Evolutionary conservation across 225 moss, liverwort and hornwort species (phyloP).

Genomic region (Asterella californica): DNA sequence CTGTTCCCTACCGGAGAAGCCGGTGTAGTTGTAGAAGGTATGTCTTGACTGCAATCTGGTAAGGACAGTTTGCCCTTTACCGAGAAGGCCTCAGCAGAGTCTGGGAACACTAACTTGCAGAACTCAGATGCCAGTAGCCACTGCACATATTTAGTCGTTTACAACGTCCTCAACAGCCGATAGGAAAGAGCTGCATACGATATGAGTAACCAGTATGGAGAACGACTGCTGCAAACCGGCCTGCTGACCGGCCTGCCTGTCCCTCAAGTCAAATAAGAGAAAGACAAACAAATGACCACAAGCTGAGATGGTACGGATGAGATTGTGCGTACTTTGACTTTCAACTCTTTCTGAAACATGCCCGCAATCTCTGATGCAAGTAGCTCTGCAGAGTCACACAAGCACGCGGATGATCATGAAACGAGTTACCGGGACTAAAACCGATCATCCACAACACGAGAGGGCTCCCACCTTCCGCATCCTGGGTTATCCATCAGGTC

Average conservation of each 20-base stretch:
- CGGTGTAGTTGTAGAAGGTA: not conserved
- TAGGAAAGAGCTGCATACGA: not conserved
- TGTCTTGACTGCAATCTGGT: not conserved
- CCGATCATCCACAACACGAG: not conserved
- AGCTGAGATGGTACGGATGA: not conserved
- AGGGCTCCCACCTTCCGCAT: not conserved
- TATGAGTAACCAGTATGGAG: not conserved
- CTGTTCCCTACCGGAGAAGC: not conserved
- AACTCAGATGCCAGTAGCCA: constrained; percentile 78
- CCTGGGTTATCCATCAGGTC: not conserved
- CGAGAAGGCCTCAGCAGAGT: constrained; percentile 26
- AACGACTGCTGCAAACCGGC: not conserved
- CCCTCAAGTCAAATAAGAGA: not conserved
- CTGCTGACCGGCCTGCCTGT: not conserved
- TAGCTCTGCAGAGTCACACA: constrained; percentile 47
- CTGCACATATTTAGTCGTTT: constrained; percentile 38
- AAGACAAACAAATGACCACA: not conserved
- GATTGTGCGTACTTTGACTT: constrained; percentile 52
- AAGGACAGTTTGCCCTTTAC: constrained; percentile 17
- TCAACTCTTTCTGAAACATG: constrained; percentile 89
- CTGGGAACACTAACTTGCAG: constrained; percentile 47
- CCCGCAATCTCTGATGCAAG: constrained; percentile 62
- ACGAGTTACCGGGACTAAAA: not conserved
- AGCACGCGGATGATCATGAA: not conserved
- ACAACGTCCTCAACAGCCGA: not conserved